Base-by-base conservation (phyloP, 2,329 filamentous ascomycete species). In the Botrytis elliptica region DNA sequence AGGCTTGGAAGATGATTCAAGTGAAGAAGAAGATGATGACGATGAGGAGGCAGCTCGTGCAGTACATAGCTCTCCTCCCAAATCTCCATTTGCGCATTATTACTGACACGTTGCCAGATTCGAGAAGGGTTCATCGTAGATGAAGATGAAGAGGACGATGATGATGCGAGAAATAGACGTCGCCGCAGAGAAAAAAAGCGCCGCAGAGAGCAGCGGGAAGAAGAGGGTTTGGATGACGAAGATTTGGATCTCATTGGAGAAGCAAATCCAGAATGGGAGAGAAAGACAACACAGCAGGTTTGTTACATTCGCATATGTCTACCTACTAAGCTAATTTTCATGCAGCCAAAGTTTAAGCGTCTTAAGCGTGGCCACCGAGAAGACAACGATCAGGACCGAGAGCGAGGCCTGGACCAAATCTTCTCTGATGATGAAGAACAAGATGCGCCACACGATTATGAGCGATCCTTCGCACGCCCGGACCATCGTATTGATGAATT, bases 81-180 rank as follows among this genome's bases (percentile, higher is more conserved):
- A 63, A 25, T 66, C 44, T 20, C 33, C 59, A 52, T 65, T 63
- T 66, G 66, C 59, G 63, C 64, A 57, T 63, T 57, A 29, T 71
- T 29, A 78, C 75, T 79, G 22, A 79, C 70, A 38, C 33, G 49
- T 55, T 18, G 18, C 38, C 79, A 97, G 94, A 89, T 97, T 77
- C 93, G 93, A 70, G 94, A 97, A 85, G 95, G 95, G 40, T 99
- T 98, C 84, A 98, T 99, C 77, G 94, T 97, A 76, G 95, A 97
- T 80, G 94, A 95, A 75, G 92, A 94, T 78, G 92, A 94, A 72
- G 92, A 93, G 75, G 92, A 92, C 66, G 88, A 91, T 67, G 90
- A 90, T 46, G 89, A 88, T 73, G 77, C 78, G 76, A 80, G 85
- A 85, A 74, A 86, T 84, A 74, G 84, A 80, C 76, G 89, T 55